Percentiles rank a stretch among this genome's conserved stretches.
Conservation (phyloP, 2,329 filamentous ascomycete genomes). For the Penicillium psychrosexuale region DNA sequence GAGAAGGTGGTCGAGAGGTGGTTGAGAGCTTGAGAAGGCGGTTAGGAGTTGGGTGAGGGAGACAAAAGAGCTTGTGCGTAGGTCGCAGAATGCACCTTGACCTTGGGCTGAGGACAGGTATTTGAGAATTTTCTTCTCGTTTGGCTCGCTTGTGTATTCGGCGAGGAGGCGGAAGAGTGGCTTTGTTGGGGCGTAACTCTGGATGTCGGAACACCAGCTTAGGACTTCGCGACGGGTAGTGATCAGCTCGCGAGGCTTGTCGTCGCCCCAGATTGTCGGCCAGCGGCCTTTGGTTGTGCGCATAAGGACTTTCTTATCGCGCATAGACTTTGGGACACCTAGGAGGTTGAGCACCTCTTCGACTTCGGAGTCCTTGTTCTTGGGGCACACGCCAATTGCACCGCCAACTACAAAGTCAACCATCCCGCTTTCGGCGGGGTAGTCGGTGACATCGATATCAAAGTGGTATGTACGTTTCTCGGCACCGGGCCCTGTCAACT, state of each 20-base stretch:
- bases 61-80: constrained; percentile 83
- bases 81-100: constrained; percentile 88
- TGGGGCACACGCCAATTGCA: constrained; percentile 88
- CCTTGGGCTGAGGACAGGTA: constrained; percentile 88
- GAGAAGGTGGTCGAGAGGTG: constrained; percentile 77
- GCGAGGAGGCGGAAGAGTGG: constrained; percentile 78
- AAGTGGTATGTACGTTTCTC: constrained; percentile 98
- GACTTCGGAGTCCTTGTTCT: constrained; percentile 73
- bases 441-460: constrained; percentile 93
- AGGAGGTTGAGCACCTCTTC: constrained; percentile 82
- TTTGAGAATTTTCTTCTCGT: constrained; percentile 83
- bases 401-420: constrained; percentile 96
- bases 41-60: constrained; percentile 80
- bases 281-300: constrained; percentile 79
- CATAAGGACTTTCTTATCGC: constrained; percentile 77
- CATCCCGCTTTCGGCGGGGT: constrained; percentile 73
- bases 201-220: constrained; percentile 92
- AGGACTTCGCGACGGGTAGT: constrained; percentile 89
- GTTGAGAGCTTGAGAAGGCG: constrained; percentile 88
- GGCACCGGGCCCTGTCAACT: constrained; percentile 81
- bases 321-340: constrained; percentile 73
- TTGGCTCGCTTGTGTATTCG: constrained; percentile 73
- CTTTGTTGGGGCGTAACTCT: constrained; percentile 90
- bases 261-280: constrained; percentile 98
- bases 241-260: constrained; percentile 76